A percentile compares a stretch with the other conserved stretches of the same genome.
Conservation (phyloP, 2,329 filamentous ascomycete species). For the Akanthomyces dipterigenus region DNA sequence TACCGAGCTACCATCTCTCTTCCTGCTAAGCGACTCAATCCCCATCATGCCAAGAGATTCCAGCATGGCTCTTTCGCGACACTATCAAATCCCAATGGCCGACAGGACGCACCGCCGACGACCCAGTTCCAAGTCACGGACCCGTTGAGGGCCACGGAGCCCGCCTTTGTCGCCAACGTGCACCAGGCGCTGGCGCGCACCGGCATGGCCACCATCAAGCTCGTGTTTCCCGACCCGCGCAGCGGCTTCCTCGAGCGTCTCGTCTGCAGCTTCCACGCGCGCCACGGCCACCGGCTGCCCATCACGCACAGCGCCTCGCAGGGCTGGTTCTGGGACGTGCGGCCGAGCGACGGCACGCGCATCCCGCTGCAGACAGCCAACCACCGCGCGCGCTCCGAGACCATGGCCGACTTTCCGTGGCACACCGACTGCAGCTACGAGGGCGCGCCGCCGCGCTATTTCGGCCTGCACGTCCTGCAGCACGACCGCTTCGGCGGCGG, state of each 20-base stretch:
- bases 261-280: conserved; percentile 25
- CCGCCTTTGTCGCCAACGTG: not conserved
- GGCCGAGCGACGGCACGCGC: conserved; percentile 20
- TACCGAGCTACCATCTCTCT: not conserved
- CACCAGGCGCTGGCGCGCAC: not conserved
- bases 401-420: conserved; percentile 36
- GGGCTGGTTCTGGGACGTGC: conserved; percentile 40
- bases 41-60: not conserved
- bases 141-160: not conserved
- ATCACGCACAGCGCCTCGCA: conserved; percentile 33
- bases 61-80: not conserved
- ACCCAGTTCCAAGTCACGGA: not conserved
- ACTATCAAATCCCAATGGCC: too few relatives aligned
- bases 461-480: conserved; percentile 36
- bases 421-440: conserved; percentile 40
- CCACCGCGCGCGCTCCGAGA: conserved; percentile 30
- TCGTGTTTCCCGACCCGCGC: conserved; percentile 26
- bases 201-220: conserved; percentile 30
- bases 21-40: not conserved
- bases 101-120: not conserved
- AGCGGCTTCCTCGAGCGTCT: conserved; percentile 30
- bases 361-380: conserved; percentile 25
- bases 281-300: conserved; percentile 30
- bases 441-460: conserved; percentile 27
- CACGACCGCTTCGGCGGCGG: conserved; percentile 34